Conservation (phyloP, 1,139 yeast genomes). For the Diutina rugosa region DNA sequence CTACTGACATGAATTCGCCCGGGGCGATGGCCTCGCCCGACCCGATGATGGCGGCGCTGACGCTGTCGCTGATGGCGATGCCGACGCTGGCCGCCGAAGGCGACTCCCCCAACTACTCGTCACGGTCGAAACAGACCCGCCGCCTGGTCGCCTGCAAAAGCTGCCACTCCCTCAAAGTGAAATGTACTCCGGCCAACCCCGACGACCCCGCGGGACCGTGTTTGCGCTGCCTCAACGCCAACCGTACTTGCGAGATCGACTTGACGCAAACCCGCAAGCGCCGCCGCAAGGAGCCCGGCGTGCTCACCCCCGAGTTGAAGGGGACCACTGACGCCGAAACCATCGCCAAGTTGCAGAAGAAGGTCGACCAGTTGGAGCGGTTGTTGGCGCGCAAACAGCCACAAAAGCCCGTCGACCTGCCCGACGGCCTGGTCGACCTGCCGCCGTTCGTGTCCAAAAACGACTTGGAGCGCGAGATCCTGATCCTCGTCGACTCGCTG, state of each 20-base stretch:
- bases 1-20: background rate
- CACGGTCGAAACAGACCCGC: background rate
- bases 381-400: background rate
- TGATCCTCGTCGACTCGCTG: conserved; percentile 13
- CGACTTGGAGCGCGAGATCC: conserved; percentile 26
- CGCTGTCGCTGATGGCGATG: background rate
- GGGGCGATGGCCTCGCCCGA: background rate
- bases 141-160: conserved; percentile 50
- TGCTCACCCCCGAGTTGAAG: background rate
- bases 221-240: conserved; percentile 54
- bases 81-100: background rate
- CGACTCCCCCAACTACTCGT: background rate
- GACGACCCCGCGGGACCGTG: conserved; percentile 54
- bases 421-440: conserved; percentile 7
- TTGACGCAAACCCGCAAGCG: conserved; percentile 46
- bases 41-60: background rate
- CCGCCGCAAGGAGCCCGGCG: conserved; percentile 13
- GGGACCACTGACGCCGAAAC: background rate
- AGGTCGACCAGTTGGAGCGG: background rate
- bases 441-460: conserved; percentile 18
- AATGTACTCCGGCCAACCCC: conserved; percentile 64
- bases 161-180: conserved; percentile 71
- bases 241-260: conserved; percentile 57
- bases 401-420: background rate
- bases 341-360: conserved; percentile 2